phyloP scores from a whole-genome alignment of 1,284 basidiomycete species.

The Afroboletus lepidellus region DNA sequence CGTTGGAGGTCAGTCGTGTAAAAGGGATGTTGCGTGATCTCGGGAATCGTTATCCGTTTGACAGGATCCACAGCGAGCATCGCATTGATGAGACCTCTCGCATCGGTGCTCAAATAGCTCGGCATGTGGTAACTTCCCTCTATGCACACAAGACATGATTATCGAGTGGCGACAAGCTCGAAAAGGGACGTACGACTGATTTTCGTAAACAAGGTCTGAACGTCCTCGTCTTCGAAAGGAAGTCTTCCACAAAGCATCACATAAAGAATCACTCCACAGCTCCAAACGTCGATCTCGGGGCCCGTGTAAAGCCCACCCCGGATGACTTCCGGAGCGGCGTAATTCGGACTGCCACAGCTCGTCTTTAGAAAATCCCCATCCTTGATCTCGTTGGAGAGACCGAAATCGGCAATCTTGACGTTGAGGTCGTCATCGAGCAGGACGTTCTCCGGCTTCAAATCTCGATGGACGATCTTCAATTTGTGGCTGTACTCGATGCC shows the following conservation, averaged over 20 bases:
- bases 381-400: conserved; percentile 89
- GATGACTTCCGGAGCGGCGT: conserved; percentile 95
- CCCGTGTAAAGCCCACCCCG: conserved; percentile 90
- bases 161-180: conserved; percentile 26
- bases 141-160: conserved; percentile 30
- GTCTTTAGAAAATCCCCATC: conserved; percentile 95
- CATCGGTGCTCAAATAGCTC: conserved; percentile 72
- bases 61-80: conserved; percentile 94
- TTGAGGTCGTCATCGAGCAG: conserved; percentile 76
- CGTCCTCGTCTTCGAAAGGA: conserved; percentile 95
- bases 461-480: conserved; percentile 93
- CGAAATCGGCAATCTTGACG: conserved; percentile 96
- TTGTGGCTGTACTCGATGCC: conserved; percentile 95
- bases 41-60: conserved; percentile 87
- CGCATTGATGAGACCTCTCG: conserved; percentile 71
- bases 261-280: conserved; percentile 92
- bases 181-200: conserved; percentile 80
- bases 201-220: conserved; percentile 88
- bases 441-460: conserved; percentile 93
- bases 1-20: conserved; percentile 83
- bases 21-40: conserved; percentile 88
- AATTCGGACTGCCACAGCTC: conserved; percentile 94
- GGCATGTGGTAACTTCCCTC: conserved; percentile 87
- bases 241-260: conserved; percentile 91
- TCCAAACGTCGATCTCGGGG: conserved; percentile 98